Conservation (phyloP, 768 basidiomycete species). For the Hirschioporus abietinus region DNA sequence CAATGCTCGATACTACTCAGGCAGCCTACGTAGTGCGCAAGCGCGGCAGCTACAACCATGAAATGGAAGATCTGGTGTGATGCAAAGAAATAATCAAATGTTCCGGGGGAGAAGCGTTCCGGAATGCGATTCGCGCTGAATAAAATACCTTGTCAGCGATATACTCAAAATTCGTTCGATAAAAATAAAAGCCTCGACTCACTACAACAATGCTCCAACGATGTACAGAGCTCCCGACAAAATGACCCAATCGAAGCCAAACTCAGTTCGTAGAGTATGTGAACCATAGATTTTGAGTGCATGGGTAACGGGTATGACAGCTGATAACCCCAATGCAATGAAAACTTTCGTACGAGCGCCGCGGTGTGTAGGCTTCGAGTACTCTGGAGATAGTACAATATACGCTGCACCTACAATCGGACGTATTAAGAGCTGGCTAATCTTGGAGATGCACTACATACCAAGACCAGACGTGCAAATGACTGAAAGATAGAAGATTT, state of each 20-base stretch:
- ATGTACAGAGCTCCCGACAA: constrained; percentile 73
- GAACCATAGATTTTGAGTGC: constrained; percentile 55
- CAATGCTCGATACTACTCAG: constrained; percentile 54
- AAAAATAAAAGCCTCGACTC: constrained; percentile 32
- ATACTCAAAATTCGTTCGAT: constrained; percentile 13
- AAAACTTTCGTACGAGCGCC: constrained; percentile 76
- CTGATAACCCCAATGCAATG: constrained; percentile 68
- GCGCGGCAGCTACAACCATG: constrained; percentile 67
- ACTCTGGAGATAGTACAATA: constrained; percentile 74
- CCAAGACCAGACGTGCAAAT: constrained; percentile 54
- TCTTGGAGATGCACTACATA: constrained; percentile 29
- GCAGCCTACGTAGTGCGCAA: constrained; percentile 58
- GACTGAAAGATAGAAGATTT: constrained; percentile 47
- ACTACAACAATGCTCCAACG: constrained; percentile 77
- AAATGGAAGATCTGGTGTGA: constrained; percentile 92
- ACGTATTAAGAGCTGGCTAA: too few relatives aligned
- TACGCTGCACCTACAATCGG: constrained; percentile 62
- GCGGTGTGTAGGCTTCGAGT: constrained; percentile 68
- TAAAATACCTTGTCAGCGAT: constrained; percentile 16
- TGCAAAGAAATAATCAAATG: constrained; percentile 71
- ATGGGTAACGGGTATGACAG: constrained; percentile 65
- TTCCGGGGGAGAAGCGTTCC: constrained; percentile 68
- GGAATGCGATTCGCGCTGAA: constrained; percentile 78
- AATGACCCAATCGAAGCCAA: constrained; percentile 70
- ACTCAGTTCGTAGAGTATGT: constrained; percentile 44